These are phyloP conservation scores for Scheffersomyces coipomensis DNA, from an alignment of 805 yeast genomes.

Conservation along the genomic window DNA sequence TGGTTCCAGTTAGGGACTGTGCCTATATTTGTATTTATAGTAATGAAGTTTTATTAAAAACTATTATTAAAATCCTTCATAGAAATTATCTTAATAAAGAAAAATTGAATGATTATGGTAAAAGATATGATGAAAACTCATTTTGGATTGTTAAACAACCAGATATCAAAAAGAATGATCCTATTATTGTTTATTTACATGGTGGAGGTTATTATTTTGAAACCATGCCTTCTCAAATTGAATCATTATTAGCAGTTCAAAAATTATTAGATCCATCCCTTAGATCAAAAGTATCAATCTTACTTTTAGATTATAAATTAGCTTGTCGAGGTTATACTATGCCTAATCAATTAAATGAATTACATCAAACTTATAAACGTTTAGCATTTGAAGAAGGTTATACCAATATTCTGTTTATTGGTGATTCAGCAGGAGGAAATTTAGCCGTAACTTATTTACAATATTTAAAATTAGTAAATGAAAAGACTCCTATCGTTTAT, in stretches of 20 bases:
- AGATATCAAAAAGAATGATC: conserved; percentile 21
- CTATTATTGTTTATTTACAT: conserved; percentile 33
- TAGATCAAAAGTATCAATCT: conserved; percentile 17
- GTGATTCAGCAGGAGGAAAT: conserved; percentile 46
- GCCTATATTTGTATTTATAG: conserved; percentile 7
- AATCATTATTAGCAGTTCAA: conserved; percentile 25
- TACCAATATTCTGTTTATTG: conserved; percentile 31
- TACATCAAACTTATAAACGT: conserved; percentile 22
- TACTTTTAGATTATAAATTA: conserved; percentile 30
- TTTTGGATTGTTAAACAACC: conserved; percentile 34
- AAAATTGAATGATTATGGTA: conserved; percentile 35
- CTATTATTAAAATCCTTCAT: conserved; percentile 4
- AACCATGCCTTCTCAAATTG: conserved; percentile 28
- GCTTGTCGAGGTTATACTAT: conserved; percentile 27
- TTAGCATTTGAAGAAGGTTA: conserved; percentile 17
- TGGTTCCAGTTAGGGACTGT: conserved; percentile 12
- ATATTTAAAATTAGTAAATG: conserved; percentile 15
- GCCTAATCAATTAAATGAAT: conserved; percentile 32
- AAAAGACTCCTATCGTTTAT: conserved; percentile 9
- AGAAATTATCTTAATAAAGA: conserved; percentile 1
- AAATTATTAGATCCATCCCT: conserved; percentile 21
- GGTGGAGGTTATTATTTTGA: conserved; percentile 41
- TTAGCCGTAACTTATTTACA: conserved; percentile 30
- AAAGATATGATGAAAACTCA: conserved; percentile 25
- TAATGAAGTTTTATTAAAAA: conserved; percentile 11